A percentile compares a stretch with the other conserved stretches of the same genome.
Evolutionary conservation across 2,329 filamentous ascomycete species (phyloP).

Genomic region (Arthrobotrys musiformis): DNA sequence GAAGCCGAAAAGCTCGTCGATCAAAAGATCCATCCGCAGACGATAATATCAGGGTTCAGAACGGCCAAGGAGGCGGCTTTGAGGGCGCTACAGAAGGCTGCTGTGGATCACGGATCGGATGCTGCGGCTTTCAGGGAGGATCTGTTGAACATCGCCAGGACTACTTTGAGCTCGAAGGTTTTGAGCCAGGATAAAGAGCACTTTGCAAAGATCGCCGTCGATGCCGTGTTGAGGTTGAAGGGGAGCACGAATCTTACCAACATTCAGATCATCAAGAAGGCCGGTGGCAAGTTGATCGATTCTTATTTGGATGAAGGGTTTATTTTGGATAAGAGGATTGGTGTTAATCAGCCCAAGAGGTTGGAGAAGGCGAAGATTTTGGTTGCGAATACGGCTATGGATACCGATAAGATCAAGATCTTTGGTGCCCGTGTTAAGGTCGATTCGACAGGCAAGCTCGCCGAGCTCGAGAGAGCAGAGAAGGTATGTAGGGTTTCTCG

Average conservation of each 20-base stretch:
- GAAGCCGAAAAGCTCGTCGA: constrained; percentile 97
- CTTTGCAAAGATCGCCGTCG: constrained; percentile 87
- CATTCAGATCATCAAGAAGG: constrained; percentile 99
- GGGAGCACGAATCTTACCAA: constrained; percentile 93
- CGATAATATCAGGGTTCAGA: constrained; percentile 98
- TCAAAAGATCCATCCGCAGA: constrained; percentile 99
- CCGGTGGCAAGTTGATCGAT: constrained; percentile 94
- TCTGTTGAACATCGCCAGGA: constrained; percentile 87
- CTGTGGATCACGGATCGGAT: constrained; percentile 89
- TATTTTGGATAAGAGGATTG: constrained; percentile 98
- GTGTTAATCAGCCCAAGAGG: constrained; percentile 96
- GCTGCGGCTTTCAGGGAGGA: constrained; percentile 87
- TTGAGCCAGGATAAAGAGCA: constrained; percentile 92
- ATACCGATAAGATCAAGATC: constrained; percentile 99
- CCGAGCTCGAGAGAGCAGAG: constrained; percentile 98
- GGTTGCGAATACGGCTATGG: constrained; percentile 98
- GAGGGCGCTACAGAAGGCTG: constrained; percentile 81
- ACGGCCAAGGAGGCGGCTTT: constrained; percentile 94
- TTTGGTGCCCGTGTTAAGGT: constrained; percentile 98
- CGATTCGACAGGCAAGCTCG: constrained; percentile 92
- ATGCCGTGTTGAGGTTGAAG: constrained; percentile 89
- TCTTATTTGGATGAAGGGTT: constrained; percentile 98
- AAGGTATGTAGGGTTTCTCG: constrained; percentile 60
- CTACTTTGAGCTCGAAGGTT: constrained; percentile 96
- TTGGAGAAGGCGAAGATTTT: constrained; percentile 98